Conservation (phyloP, 2,329 filamentous ascomycete species). For the Scedosporium minutisporum region DNA sequence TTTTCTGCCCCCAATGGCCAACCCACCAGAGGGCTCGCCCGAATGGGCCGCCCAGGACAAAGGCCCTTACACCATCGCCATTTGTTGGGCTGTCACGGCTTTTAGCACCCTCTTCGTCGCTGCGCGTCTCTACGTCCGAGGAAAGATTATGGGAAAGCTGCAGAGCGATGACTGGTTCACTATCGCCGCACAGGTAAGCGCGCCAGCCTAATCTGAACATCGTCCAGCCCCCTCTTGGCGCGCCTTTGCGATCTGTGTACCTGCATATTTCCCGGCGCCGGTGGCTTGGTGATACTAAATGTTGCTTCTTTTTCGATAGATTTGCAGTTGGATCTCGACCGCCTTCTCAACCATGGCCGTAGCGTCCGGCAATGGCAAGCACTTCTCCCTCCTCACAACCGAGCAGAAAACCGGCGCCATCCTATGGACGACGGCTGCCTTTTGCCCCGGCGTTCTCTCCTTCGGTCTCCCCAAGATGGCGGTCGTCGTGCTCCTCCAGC, state of each 20-base stretch:
- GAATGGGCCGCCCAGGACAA: slow-evolving; percentile 10
- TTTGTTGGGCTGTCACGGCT: slow-evolving; percentile 12
- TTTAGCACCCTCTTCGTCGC: slow-evolving; percentile 11
- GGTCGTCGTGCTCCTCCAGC: slow-evolving; percentile 15
- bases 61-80: slow-evolving; percentile 10
- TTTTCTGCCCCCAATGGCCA: background rate
- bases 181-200: slow-evolving; percentile 4
- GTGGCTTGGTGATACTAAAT: too few species aligned
- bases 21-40: background rate
- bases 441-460: slow-evolving; percentile 17
- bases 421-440: slow-evolving; percentile 17
- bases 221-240: background rate
- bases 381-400: slow-evolving; percentile 10
- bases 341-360: slow-evolving; percentile 12
- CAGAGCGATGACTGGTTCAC: slow-evolving; percentile 13
- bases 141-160: slow-evolving; percentile 9
- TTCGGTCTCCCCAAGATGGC: slow-evolving; percentile 20
- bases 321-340: slow-evolving; percentile 11
- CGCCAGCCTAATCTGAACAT: too few species aligned
- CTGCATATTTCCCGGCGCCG: too few species aligned
- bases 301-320: background rate
- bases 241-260: background rate
- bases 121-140: slow-evolving; percentile 10
- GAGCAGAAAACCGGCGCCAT: slow-evolving; percentile 10
- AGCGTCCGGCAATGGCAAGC: slow-evolving; percentile 13